Base-by-base conservation (phyloP, 108 stramenopile genomes). In the Cyclotella atomus region DNA sequence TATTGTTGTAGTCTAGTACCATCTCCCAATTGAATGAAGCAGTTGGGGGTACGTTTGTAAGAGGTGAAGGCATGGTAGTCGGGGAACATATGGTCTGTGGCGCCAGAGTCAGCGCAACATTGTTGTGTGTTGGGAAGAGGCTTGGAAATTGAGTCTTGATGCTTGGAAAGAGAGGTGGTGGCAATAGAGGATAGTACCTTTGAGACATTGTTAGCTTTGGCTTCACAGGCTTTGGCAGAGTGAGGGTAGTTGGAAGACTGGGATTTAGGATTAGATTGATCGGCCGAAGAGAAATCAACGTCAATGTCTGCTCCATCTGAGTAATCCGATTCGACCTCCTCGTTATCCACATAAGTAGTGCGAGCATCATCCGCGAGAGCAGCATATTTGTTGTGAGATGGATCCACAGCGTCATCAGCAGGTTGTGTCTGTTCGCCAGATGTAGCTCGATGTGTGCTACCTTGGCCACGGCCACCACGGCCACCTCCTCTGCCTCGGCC, bases 41-140 rank as follows among this genome's bases (percentile, higher is more conserved):
- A 19, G 24, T 25, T 9, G 1, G 66, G 23, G 6, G 34, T 23
- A 36, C 19, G 2, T 0, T 28, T 27, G 46, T 75, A 75, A 8
- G 66, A 75, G 6, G 36, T 59, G 25, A 75, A 75, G 0, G 66
- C 59, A 15, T 33, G 8, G 2, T 61, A 25, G 17, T 68, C 74
- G 0, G 65, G 65, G 33, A 66, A n/a, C 74, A 75, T 75, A 45
- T 30, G 38, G 8, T 74, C 45, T 0, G 73, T 66, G 1, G 64
- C 64, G 28, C 73, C 73, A 0, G 64, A 33, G 29, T 74, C 64
- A 14, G 56, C 73, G 25, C 63, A 29, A 16, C 63, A 43, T 8
- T 36, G 16, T 36, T 32, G 14, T 16, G 33, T 2, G 8, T 15
- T 2, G 19, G 60, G 33, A 61, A 4, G 16, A 36, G 34, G 17